Evolutionary conservation across 83 land plant genomes (phyloP).

Genomic region (Picea engelmannii): DNA sequence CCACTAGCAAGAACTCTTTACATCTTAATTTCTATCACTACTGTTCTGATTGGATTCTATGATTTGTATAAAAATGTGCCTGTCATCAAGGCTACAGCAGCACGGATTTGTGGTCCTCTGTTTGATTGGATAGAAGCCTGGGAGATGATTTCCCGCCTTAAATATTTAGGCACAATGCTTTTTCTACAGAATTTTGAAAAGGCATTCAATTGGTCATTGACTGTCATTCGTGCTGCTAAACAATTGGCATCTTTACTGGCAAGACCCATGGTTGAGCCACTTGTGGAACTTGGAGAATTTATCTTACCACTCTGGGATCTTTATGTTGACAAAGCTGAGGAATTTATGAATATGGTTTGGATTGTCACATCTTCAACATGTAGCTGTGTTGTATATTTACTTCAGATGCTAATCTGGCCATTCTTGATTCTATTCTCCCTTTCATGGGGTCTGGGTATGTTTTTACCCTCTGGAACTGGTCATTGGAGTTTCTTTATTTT

Average conservation of each 20-base stretch:
- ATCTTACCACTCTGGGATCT: slow-evolving; percentile 67
- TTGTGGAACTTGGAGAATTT: slow-evolving; percentile 41
- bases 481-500: slow-evolving; percentile 5
- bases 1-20: slow-evolving; percentile 80
- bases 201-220: slow-evolving; percentile 66
- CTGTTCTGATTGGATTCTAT: slow-evolving; percentile 91
- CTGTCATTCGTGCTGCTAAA: slow-evolving; percentile 33
- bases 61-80: slow-evolving; percentile 98
- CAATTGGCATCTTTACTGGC: slow-evolving; percentile 47
- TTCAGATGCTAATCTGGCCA: slow-evolving; percentile 55
- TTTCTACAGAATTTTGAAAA: slow-evolving; percentile 87
- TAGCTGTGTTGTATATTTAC: slow-evolving; percentile 23
- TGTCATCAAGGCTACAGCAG: slow-evolving; percentile 77
- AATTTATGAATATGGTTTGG: slow-evolving; percentile 35
- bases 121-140: slow-evolving; percentile 97
- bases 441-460: slow-evolving; percentile 46
- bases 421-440: slow-evolving; percentile 29
- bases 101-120: slow-evolving; percentile 78
- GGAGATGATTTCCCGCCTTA: slow-evolving; percentile 94
- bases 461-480: background rate
- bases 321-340: slow-evolving; percentile 31
- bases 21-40: slow-evolving; percentile 67
- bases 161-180: slow-evolving; percentile 87
- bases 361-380: slow-evolving; percentile 30
- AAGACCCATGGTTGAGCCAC: slow-evolving; percentile 67